A percentile compares a stretch with the other conserved stretches of the same genome.
phyloP scores from a whole-genome alignment of 768 basidiomycete genomes.

The Rhizopogon vulgaris region DNA sequence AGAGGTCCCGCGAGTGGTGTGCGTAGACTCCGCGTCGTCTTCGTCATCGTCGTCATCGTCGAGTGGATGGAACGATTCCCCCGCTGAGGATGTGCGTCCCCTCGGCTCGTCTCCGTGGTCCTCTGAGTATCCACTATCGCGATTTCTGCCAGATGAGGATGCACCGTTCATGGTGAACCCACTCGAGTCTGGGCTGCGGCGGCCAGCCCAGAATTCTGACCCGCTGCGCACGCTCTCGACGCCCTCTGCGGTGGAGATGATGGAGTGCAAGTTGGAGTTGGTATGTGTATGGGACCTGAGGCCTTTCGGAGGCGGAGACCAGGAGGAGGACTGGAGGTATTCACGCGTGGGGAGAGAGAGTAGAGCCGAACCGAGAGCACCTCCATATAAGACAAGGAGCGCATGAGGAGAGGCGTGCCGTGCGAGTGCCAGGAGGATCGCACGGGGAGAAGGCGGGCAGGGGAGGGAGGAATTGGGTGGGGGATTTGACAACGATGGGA shows the following conservation, averaged over 20 bases:
- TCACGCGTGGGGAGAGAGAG: conserved; percentile 78
- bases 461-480: conserved; percentile 52
- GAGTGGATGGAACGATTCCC: conserved; percentile 27
- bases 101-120: neutral
- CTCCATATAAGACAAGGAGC: conserved; percentile 78
- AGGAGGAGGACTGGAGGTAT: conserved; percentile 81
- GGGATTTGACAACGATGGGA: conserved; percentile 8
- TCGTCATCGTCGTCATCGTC: conserved; percentile 20
- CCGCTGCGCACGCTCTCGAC: conserved; percentile 52
- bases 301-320: conserved; percentile 35
- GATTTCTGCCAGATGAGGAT: conserved; percentile 5
- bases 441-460: conserved; percentile 50
- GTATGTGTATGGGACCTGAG: conserved; percentile 14
- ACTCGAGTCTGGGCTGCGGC: conserved; percentile 9
- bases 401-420: conserved; percentile 66
- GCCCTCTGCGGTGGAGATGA: conserved; percentile 17
- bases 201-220: conserved; percentile 71
- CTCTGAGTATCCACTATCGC: conserved; percentile 12
- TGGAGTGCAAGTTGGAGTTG: conserved; percentile 9
- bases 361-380: conserved; percentile 72
- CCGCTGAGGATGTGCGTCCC: conserved; percentile 6
- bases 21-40: conserved; percentile 19
- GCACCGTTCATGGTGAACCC: neutral
- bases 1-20: conserved; percentile 1
- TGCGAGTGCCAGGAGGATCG: conserved; percentile 70